A percentile compares a stretch with the other conserved stretches of the same genome.
These are phyloP conservation scores for Berkeleyomyces basicola DNA, from an alignment of 2,329 filamentous ascomycete genomes.

Conservation along the genomic window DNA sequence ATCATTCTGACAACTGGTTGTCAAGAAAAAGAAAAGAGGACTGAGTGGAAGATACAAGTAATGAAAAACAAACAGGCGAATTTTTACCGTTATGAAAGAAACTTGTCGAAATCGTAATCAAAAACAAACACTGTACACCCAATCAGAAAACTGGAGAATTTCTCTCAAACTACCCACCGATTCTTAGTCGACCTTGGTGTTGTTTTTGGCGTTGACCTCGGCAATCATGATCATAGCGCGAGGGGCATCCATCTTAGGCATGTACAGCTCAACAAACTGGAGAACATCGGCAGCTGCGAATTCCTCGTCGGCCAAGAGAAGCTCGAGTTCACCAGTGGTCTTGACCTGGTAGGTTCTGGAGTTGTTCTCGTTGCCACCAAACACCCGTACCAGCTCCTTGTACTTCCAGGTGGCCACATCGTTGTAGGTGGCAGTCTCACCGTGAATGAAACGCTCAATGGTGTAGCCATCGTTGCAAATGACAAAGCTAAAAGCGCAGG, in stretches of 20 bases:
- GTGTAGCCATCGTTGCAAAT: constrained; percentile 83
- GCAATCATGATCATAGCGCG: constrained; percentile 52
- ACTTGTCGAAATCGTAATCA: background rate
- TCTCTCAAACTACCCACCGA: background rate
- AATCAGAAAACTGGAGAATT: background rate
- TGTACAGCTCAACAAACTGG: constrained; percentile 67
- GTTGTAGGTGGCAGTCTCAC: constrained; percentile 65
- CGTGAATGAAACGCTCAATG: constrained; percentile 78
- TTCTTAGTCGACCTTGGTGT: constrained; percentile 30
- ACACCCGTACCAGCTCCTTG: constrained; percentile 48
- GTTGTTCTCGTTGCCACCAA: constrained; percentile 42
- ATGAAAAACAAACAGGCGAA: background rate
- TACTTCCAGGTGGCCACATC: constrained; percentile 64
- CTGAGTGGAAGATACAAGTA: background rate
- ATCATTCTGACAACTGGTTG: background rate
- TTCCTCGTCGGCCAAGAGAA: constrained; percentile 44
- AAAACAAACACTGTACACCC: background rate
- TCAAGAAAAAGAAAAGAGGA: background rate
- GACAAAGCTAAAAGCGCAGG: constrained; percentile 40
- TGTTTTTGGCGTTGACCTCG: constrained; percentile 51
- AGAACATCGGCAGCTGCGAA: constrained; percentile 42
- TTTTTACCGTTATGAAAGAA: background rate
- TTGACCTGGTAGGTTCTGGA: constrained; percentile 50
- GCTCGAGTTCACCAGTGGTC: constrained; percentile 51
- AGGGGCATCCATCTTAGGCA: constrained; percentile 66